Percentiles rank a stretch among this genome's conserved stretches.
Evolutionary conservation across 805 yeast genomes (phyloP).

Genomic region (Pichia eremophila): DNA sequence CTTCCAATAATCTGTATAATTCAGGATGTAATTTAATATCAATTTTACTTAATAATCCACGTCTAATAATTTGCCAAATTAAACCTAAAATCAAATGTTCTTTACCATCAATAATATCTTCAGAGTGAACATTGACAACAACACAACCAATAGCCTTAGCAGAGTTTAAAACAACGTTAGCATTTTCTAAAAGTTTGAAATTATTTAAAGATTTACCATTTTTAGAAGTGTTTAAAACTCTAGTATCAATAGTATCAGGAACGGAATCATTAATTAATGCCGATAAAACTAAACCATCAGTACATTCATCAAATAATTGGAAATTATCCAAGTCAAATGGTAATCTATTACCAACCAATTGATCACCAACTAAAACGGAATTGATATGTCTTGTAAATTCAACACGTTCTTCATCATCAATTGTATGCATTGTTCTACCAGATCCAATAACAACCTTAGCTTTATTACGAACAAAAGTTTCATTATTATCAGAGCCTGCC

Average conservation of each 20-base stretch:
- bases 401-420: constrained; percentile 91
- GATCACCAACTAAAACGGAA: constrained; percentile 81
- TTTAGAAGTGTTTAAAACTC: constrained; percentile 87
- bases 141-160: constrained; percentile 99
- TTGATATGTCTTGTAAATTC: constrained; percentile 96
- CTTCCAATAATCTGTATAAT: constrained; percentile 85
- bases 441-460: constrained; percentile 77
- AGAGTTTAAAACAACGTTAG: constrained; percentile 94
- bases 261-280: constrained; percentile 95
- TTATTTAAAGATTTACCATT: constrained; percentile 75
- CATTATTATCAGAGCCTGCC: constrained; percentile 17
- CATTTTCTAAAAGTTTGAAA: constrained; percentile 93
- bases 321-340: constrained; percentile 92
- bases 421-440: constrained; percentile 83
- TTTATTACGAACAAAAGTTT: constrained; percentile 37
- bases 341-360: constrained; percentile 70
- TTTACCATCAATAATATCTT: constrained; percentile 86
- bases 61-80: constrained; percentile 95
- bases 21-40: constrained; percentile 96
- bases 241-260: constrained; percentile 95
- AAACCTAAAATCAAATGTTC: constrained; percentile 86
- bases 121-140: constrained; percentile 95
- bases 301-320: constrained; percentile 93
- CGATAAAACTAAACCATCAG: constrained; percentile 88
- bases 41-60: constrained; percentile 89